phyloP scores from a whole-genome alignment of 2,329 filamentous ascomycete species.

The Paraconiothyrium sp. region DNA sequence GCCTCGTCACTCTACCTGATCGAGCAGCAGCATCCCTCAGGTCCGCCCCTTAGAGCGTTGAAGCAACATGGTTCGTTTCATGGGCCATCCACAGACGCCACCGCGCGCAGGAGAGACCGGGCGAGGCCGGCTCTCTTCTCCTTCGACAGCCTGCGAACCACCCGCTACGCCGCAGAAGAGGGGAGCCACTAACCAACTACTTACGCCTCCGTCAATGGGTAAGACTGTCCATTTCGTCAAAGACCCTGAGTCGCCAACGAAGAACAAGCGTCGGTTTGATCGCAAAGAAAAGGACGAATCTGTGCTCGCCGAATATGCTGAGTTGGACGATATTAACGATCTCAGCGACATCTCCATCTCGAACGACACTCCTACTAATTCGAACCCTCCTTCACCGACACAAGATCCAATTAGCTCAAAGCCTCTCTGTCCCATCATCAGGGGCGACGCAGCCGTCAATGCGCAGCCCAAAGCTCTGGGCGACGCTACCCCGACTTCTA shows the following conservation, averaged over 20 bases:
- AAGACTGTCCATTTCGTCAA: constrained; percentile 23
- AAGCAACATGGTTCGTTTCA: constrained; percentile 15
- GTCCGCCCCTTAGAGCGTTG: constrained; percentile 1
- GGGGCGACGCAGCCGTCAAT: constrained; percentile 6
- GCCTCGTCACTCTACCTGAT: not conserved
- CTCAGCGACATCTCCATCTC: constrained; percentile 14
- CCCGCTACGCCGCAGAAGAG: not conserved
- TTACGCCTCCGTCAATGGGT: constrained; percentile 36
- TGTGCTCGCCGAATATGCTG: constrained; percentile 18
- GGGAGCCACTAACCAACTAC: constrained; percentile 5
- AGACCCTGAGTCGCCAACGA: constrained; percentile 2
- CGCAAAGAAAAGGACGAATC: constrained; percentile 22
- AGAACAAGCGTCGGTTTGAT: constrained; percentile 10
- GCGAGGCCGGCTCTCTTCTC: not conserved
- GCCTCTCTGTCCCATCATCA: constrained; percentile 9
- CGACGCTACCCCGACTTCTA: constrained; percentile 4
- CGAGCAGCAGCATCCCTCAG: not conserved
- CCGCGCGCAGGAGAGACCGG: constrained; percentile 5
- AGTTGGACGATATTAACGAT: constrained; percentile 21
- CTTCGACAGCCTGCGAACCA: not conserved
- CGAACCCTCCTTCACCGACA: not conserved
- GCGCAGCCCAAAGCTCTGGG: not conserved
- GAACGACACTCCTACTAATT: constrained; percentile 3
- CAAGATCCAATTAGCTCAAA: not conserved
- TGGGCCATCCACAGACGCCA: constrained; percentile 21